Percentiles rank a stretch among this genome's conserved stretches.
Conservation (phyloP, 116 monocot species). For the Thalassia testudinum region DNA sequence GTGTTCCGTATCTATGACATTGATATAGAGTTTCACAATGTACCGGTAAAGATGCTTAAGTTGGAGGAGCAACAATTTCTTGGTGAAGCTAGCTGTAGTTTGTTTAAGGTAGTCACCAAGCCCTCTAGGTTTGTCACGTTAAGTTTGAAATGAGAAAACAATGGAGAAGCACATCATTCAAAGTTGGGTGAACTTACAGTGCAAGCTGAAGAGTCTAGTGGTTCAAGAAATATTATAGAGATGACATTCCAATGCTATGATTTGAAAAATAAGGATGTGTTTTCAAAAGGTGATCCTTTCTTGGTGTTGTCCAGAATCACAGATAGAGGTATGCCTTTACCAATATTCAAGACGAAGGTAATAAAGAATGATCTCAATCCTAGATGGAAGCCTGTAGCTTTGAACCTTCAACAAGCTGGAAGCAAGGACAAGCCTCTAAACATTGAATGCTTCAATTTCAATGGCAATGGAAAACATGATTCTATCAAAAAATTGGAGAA, state of each 20-base stretch:
- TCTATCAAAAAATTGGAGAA: constrained; percentile 82
- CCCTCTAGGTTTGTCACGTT: constrained; percentile 28
- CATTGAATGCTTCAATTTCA: constrained; percentile 92
- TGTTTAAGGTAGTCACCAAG: constrained; percentile 79
- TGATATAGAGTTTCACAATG: constrained; percentile 60
- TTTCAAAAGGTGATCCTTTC: constrained; percentile 94
- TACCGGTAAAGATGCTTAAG: constrained; percentile 68
- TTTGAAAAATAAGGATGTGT: constrained; percentile 80
- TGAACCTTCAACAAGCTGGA: constrained; percentile 86
- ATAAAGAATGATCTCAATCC: constrained; percentile 91
- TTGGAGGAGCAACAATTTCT: constrained; percentile 93
- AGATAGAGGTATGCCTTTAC: constrained; percentile 49
- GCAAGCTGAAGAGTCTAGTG: constrained; percentile 52
- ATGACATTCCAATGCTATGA: constrained; percentile 59
- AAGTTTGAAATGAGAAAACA: constrained; percentile 31
- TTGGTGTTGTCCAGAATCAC: constrained; percentile 63
- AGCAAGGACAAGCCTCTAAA: constrained; percentile 74
- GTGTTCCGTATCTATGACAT: constrained; percentile 88
- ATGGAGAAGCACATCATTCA: constrained; percentile 12
- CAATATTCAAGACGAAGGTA: constrained; percentile 88
- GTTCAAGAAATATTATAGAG: constrained; percentile 52
- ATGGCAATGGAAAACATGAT: constrained; percentile 83
- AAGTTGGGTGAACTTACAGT: constrained; percentile 55
- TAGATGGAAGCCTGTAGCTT: constrained; percentile 51
- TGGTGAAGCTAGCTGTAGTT: constrained; percentile 70